Conservation (phyloP, 2,329 filamentous ascomycete genomes). For the Magnaporthiopsis incrustans region DNA sequence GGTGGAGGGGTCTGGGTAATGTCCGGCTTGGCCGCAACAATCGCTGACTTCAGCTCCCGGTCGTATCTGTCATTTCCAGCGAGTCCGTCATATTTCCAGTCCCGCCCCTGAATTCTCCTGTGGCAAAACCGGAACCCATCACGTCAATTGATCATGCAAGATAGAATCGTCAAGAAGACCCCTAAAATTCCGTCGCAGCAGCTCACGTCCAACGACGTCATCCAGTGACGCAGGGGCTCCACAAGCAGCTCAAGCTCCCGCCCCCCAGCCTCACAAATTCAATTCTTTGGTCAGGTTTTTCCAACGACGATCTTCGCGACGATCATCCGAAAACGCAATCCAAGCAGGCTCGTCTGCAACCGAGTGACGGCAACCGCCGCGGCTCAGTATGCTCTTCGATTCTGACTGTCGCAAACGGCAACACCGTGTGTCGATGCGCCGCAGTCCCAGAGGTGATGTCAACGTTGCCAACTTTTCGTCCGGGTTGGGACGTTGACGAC, state of each 20-base stretch:
- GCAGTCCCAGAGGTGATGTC: background rate
- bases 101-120: background rate
- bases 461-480: background rate
- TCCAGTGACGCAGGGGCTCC: background rate
- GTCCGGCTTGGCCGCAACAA: background rate
- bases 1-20: background rate
- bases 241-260: background rate
- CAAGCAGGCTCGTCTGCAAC: background rate
- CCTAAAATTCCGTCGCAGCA: background rate
- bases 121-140: background rate
- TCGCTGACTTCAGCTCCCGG: background rate
- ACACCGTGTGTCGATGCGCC: background rate
- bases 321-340: background rate
- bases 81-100: background rate
- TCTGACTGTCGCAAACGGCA: background rate
- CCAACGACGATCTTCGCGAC: background rate
- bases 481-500: background rate
- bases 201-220: background rate
- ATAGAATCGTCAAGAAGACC: background rate
- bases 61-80: background rate
- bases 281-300: background rate
- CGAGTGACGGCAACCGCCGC: background rate
- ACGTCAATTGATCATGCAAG: too few relatives aligned
- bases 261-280: background rate
- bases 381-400: background rate